A percentile compares a stretch with the other conserved stretches of the same genome.
These are phyloP conservation scores for Arthroderma sp. DNA, from an alignment of 2,329 filamentous ascomycete species.

Conservation along the genomic window DNA sequence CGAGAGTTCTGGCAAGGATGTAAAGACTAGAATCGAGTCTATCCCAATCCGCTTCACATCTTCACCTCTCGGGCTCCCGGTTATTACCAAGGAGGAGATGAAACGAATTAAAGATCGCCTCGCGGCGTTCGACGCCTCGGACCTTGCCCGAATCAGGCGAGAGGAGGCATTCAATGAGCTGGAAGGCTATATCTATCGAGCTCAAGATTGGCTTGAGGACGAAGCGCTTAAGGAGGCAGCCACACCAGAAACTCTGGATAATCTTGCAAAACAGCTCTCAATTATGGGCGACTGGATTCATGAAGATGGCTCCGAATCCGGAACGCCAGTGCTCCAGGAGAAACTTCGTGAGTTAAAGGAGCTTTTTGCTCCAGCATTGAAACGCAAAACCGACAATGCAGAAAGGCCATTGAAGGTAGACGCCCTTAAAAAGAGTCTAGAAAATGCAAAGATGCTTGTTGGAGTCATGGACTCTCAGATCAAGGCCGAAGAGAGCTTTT, in stretches of 20 bases:
- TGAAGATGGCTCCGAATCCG: constrained; percentile 64
- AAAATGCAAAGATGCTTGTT: constrained; percentile 57
- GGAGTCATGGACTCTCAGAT: constrained; percentile 58
- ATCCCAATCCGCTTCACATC: constrained; percentile 40
- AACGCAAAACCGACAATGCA: constrained; percentile 57
- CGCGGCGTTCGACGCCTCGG: constrained; percentile 72
- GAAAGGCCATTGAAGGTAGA: constrained; percentile 59
- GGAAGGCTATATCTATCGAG: constrained; percentile 85
- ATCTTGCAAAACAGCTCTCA: constrained; percentile 54
- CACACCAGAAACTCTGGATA: constrained; percentile 51
- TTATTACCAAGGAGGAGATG: constrained; percentile 23
- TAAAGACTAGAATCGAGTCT: constrained; percentile 36
- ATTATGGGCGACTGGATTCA: constrained; percentile 82
- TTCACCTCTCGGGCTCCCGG: constrained; percentile 31
- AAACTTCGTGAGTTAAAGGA: constrained; percentile 65
- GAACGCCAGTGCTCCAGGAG: constrained; percentile 58
- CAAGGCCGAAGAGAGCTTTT: constrained; percentile 52
- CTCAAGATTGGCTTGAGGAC: constrained; percentile 68
- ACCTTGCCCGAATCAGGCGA: constrained; percentile 59
- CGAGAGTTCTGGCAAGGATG: constrained; percentile 24
- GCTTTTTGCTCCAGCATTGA: constrained; percentile 64
- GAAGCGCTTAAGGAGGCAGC: constrained; percentile 60
- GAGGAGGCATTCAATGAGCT: constrained; percentile 86
- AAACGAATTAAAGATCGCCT: constrained; percentile 56
- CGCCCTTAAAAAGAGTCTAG: constrained; percentile 55